These are phyloP conservation scores for Colletotrichum sidae DNA, from an alignment of 2,329 filamentous ascomycete species.

Conservation along the genomic window DNA sequence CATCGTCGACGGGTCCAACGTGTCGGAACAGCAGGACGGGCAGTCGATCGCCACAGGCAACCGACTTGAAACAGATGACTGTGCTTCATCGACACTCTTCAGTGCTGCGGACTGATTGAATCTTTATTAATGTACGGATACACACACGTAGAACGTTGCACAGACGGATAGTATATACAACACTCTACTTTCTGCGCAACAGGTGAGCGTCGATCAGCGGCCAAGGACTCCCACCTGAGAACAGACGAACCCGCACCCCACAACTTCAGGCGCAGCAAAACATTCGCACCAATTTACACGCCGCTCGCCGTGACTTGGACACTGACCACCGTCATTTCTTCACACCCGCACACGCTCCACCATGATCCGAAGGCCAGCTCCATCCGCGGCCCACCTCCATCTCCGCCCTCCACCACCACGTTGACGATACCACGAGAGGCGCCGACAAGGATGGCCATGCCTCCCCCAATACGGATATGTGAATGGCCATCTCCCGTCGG, in stretches of 20 bases:
- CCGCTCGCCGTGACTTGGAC: no score
- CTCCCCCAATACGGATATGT: slow-evolving; percentile 20
- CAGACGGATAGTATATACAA: background rate
- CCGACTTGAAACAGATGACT: no score
- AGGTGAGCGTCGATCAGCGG: slow-evolving; percentile 33
- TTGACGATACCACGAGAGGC: no score
- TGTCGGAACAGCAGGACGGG: no score
- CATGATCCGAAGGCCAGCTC: background rate
- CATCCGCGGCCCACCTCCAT: background rate
- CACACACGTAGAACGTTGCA: background rate
- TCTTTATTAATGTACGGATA: no score
- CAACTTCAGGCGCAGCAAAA: slow-evolving; percentile 36
- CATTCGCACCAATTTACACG: slow-evolving; percentile 19
- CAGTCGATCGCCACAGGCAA: no score
- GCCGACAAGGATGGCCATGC: no score
- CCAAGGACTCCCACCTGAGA: slow-evolving; percentile 32
- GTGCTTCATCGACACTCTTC: no score
- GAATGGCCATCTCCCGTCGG: slow-evolving; percentile 29
- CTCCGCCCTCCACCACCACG: background rate
- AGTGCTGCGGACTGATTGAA: no score
- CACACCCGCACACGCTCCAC: no score
- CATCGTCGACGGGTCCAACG: no score
- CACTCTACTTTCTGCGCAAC: slow-evolving; percentile 5
- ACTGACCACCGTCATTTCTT: no score
- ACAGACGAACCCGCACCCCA: slow-evolving; percentile 26